Conservation (phyloP, 805 yeast genomes). For the Candida vaughaniae region DNA sequence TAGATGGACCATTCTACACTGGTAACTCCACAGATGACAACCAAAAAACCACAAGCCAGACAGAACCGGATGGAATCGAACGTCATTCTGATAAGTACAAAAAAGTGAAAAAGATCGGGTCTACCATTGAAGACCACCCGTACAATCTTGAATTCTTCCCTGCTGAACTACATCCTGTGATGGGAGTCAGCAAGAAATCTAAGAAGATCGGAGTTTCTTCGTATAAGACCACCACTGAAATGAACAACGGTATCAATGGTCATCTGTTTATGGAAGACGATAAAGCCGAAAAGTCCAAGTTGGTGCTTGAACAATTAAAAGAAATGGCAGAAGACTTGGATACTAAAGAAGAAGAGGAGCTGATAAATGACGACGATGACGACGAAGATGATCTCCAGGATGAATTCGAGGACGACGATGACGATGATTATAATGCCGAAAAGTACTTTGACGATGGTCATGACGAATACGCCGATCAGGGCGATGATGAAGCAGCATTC, state of each 20-base stretch:
- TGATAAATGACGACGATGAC: slow-evolving; percentile 54
- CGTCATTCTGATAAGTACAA: slow-evolving; percentile 81
- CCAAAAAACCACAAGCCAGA: slow-evolving; percentile 7
- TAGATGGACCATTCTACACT: slow-evolving; percentile 66
- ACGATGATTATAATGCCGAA: slow-evolving; percentile 78
- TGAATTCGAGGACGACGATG: slow-evolving; percentile 71
- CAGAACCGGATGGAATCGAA: slow-evolving; percentile 61
- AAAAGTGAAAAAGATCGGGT: slow-evolving; percentile 66
- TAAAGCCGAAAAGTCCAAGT: slow-evolving; percentile 40
- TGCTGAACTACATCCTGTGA: slow-evolving; percentile 66
- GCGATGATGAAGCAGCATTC: slow-evolving; percentile 68
- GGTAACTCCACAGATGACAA: slow-evolving; percentile 45
- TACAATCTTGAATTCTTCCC: slow-evolving; percentile 73
- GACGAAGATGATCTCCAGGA: slow-evolving; percentile 52
- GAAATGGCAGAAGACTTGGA: slow-evolving; percentile 61
- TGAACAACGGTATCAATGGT: slow-evolving; percentile 11
- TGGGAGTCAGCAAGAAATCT: slow-evolving; percentile 57
- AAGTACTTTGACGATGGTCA: slow-evolving; percentile 75
- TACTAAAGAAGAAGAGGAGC: slow-evolving; percentile 68
- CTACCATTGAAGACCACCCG: slow-evolving; percentile 77
- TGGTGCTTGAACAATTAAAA: slow-evolving; percentile 40
- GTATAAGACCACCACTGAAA: slow-evolving; percentile 34
- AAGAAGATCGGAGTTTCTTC: slow-evolving; percentile 44
- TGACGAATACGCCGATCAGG: slow-evolving; percentile 55
- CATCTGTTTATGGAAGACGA: slow-evolving; percentile 12